A percentile compares a stretch with the other conserved stretches of the same genome.
Evolutionary conservation across 257 asterid genomes (phyloP).

Genomic region (Ligustrum vulgare): DNA sequence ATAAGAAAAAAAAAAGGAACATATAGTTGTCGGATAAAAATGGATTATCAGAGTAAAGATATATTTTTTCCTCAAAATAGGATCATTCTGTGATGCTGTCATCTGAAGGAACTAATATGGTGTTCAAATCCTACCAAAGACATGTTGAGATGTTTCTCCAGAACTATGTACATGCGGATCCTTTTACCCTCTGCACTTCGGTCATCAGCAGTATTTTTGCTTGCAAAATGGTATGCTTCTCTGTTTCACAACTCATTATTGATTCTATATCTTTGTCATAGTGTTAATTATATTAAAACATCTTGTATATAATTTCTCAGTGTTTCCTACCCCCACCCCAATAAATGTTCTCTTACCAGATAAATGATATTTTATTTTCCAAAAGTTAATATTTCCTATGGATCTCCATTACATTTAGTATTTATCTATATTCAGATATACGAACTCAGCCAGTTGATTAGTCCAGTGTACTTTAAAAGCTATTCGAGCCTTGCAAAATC

Average conservation of each 20-base stretch:
- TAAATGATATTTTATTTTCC: background rate
- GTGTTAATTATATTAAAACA: background rate
- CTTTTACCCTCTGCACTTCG: conserved; percentile 45
- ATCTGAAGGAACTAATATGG: conserved; percentile 43
- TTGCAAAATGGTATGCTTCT: conserved; percentile 60
- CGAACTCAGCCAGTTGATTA: conserved; percentile 53
- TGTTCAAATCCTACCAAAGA: conserved; percentile 42
- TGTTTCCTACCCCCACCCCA: background rate
- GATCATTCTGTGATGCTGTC: conserved; percentile 30
- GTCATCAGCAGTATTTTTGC: conserved; percentile 54
- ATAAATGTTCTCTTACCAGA: background rate
- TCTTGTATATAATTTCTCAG: background rate
- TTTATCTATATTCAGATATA: conserved; percentile 54
- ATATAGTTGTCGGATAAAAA: background rate
- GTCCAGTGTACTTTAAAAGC: conserved; percentile 58
- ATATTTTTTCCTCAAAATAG: background rate
- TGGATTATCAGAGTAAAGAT: background rate
- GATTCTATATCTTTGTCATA: background rate
- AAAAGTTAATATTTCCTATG: background rate
- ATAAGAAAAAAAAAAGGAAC: background rate
- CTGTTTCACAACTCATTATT: background rate
- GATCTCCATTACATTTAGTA: background rate
- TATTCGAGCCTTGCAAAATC: conserved; percentile 50
- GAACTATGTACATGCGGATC: conserved; percentile 50
- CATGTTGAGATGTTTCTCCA: conserved; percentile 49